phyloP scores from a whole-genome alignment of 148 eudicot genomes.

The Camellia japonica region DNA sequence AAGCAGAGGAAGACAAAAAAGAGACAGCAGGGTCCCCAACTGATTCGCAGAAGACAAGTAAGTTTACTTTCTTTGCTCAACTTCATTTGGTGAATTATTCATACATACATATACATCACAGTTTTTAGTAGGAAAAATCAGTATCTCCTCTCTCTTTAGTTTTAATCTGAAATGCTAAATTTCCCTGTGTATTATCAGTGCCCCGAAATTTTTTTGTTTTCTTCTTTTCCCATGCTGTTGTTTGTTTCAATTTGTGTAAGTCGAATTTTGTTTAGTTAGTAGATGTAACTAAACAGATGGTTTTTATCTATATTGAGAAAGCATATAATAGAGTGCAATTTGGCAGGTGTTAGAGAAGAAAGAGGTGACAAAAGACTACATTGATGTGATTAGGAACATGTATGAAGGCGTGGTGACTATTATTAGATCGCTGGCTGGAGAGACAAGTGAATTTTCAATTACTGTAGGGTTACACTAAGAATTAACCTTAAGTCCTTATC shows the following conservation, averaged over 20 bases:
- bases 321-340: no score
- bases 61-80: neutral
- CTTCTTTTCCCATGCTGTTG: neutral
- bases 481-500: no score
- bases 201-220: neutral
- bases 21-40: slow-evolving; percentile 28
- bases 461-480: no score
- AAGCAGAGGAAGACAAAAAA: slow-evolving; percentile 11
- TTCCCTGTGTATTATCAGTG: neutral
- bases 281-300: neutral
- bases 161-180: neutral
- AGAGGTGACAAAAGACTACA: no score
- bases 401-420: no score
- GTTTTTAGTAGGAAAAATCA: neutral
- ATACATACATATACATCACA: neutral
- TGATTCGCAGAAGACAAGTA: slow-evolving; percentile 44
- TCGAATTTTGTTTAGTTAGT: neutral
- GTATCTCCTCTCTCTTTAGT: neutral
- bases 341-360: no score
- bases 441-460: no score
- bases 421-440: no score
- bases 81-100: neutral
- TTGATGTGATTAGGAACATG: no score
- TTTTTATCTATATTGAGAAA: no score
- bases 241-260: neutral